Evolutionary conservation across 2,329 filamentous ascomycete species (phyloP), one percentile per base, ranked within the genome.

Genomic region (Teratosphaeria destructans): DNA sequence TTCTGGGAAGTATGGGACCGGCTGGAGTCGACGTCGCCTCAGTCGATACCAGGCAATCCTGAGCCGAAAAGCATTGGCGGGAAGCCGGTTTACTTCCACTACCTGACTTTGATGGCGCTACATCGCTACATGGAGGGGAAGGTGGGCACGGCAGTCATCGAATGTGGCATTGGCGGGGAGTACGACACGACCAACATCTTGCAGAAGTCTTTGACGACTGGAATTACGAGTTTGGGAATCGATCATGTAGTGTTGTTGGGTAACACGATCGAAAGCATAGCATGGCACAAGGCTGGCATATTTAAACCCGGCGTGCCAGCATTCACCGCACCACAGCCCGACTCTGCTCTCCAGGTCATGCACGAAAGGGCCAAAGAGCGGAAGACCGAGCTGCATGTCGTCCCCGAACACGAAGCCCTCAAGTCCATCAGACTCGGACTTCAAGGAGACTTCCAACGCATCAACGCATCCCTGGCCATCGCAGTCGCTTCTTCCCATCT

Each of bases 121-220:
- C 91, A 95, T 68, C 82, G 86, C 1, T 99, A 95, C 67, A 70
- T 95, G 29, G 74, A 80, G 55, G 87, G 94, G 71, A 86, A 87
- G 0, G 85, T 96, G 0, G 80, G 86, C 63, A 85, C 85, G 19
- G 92, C 90, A 0, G 85, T 97, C 10, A 81, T 97, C 37, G 94
- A 99, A 75, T 95, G 90, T 68, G 94, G 94, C 0, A 95, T 97
- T 63, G 94, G 94, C 16, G 94, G 92, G 55, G 90, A 96, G 75
- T 91, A 91, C 68, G 93, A 97, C 70, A 88, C 88, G 32, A 99
- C 94, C 10, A 97, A 97, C 69, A 82, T 97, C 26, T 74, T 99
- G 5, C 78, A 81, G 11, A 80, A 82, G 12, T 87, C 91, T 0
- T 85, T 83, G 6, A 86, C 85, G 1, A 82, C 85, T 1, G 88